Evolutionary conservation across 352 stramenopile species (phyloP).

Genomic region (Pythium dissimile): DNA sequence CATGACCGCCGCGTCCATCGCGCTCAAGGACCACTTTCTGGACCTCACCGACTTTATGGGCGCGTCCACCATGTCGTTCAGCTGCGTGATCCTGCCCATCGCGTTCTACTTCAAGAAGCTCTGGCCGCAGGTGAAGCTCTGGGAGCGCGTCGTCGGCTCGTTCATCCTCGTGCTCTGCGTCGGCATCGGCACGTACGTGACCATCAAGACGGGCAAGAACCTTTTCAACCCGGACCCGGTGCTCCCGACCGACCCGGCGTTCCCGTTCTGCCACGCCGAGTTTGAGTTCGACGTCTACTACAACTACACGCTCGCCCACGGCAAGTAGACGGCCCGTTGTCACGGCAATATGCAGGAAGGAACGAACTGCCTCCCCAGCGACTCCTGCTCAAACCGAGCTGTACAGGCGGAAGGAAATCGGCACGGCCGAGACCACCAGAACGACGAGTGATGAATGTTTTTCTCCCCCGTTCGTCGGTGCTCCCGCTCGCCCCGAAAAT

Average conservation of each 20-base stretch:
- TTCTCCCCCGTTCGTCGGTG: too few species aligned
- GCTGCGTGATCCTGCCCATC: constrained; percentile 66
- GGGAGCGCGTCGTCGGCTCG: constrained; percentile 23
- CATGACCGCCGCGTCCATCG: constrained; percentile 31
- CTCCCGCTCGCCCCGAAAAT: too few species aligned
- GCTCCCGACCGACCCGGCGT: constrained; percentile 28
- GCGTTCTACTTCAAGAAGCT: constrained; percentile 73
- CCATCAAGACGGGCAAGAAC: constrained; percentile 34
- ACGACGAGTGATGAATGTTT: too few species aligned
- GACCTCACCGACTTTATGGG: constrained; percentile 72
- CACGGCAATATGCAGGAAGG: too few species aligned
- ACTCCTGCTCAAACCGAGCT: too few species aligned
- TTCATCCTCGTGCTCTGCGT: constrained; percentile 45
- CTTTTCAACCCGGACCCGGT: constrained; percentile 31
- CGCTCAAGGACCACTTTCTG: constrained; percentile 48
- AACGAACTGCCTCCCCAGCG: too few species aligned
- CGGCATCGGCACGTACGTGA: constrained; percentile 36
- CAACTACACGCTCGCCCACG: constrained; percentile 10
- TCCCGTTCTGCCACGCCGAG: constrained; percentile 52
- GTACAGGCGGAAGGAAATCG: too few species aligned
- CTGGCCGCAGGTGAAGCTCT: constrained; percentile 32
- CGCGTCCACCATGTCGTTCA: constrained; percentile 50
- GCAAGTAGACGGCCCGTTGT: too few species aligned
- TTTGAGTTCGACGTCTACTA: constrained; percentile 13
- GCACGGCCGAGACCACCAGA: too few species aligned